Percentiles rank a stretch among this genome's conserved stretches.
Conservation (phyloP, 176 grass and related monocot genomes). For the Oryza coarctata region DNA sequence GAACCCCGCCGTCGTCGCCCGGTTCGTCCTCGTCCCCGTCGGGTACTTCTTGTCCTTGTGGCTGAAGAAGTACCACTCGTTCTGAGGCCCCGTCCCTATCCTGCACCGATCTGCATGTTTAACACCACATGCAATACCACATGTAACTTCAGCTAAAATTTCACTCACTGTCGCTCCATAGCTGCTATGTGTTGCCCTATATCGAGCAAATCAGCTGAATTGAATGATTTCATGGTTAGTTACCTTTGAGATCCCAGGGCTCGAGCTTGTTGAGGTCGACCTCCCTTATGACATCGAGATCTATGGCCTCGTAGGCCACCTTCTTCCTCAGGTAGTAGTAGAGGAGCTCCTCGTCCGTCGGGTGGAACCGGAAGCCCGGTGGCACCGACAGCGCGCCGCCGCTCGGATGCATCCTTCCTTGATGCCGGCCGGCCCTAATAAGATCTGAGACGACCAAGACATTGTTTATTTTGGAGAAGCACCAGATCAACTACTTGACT, state of each 20-base stretch:
- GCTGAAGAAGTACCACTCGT: conserved; percentile 98
- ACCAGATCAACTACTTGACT: background rate
- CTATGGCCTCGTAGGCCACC: conserved; percentile 88
- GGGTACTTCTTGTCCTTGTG: conserved; percentile 98
- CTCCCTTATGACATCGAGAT: conserved; percentile 97
- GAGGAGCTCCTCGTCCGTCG: conserved; percentile 91
- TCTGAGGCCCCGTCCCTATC: conserved; percentile 88
- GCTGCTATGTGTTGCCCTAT: background rate
- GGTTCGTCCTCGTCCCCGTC: conserved; percentile 85
- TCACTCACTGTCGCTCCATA: background rate
- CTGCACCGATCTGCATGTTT: conserved; percentile 69
- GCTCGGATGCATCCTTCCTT: conserved; percentile 66
- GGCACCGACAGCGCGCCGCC: conserved; percentile 64
- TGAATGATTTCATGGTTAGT: background rate
- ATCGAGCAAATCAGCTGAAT: too few relatives aligned
- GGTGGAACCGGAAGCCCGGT: conserved; percentile 94
- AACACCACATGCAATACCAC: background rate
- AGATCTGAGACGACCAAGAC: conserved; percentile 14
- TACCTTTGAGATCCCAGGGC: conserved; percentile 99
- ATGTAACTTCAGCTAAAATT: background rate
- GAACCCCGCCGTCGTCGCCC: conserved; percentile 79
- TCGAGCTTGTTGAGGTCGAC: conserved; percentile 94
- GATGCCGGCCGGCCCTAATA: conserved; percentile 30
- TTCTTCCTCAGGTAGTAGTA: conserved; percentile 99
- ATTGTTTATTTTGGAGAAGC: background rate